phyloP scores from a whole-genome alignment of 2,329 filamentous ascomycete genomes.

The Colletotrichum karsti region DNA sequence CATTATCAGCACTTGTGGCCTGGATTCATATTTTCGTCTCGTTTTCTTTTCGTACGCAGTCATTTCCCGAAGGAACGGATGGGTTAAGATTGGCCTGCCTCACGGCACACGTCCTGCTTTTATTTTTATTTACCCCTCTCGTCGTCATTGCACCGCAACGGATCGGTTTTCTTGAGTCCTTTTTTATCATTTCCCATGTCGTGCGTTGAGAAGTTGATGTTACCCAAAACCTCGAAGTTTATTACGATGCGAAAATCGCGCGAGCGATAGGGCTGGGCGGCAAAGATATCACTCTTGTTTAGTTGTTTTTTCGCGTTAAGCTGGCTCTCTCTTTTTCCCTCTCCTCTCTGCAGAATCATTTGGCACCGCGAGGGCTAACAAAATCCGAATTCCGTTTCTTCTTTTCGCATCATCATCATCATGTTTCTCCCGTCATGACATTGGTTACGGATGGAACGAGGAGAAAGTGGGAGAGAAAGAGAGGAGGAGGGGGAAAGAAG shows the following conservation, averaged over 20 bases:
- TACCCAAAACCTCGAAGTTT: conserved; percentile 17
- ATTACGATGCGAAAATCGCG: conserved; percentile 17
- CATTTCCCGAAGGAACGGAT: conserved; percentile 27
- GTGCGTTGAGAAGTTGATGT: neutral
- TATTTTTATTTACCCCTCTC: conserved; percentile 20
- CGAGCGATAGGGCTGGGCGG: conserved; percentile 21
- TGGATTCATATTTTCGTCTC: neutral
- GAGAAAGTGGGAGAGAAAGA: neutral
- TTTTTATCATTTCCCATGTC: neutral
- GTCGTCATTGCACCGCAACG: neutral
- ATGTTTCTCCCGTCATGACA: neutral
- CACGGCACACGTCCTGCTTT: conserved; percentile 40
- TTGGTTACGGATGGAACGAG: too few relatives aligned
- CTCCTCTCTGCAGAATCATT: neutral
- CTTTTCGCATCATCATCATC: neutral
- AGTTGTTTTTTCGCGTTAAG: too few relatives aligned
- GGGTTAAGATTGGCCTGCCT: conserved; percentile 45
- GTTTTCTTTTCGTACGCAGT: conserved; percentile 25
- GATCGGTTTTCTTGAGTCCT: neutral
- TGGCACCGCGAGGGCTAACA: conserved; percentile 10
- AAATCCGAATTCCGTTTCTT: neutral
- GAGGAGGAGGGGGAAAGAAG: neutral
- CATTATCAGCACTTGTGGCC: neutral
- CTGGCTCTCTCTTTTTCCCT: neutral
- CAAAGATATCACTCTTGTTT: conserved; percentile 15